These are phyloP conservation scores for Alnus rubra DNA, from an alignment of 306 rosid genomes.

Conservation along the genomic window DNA sequence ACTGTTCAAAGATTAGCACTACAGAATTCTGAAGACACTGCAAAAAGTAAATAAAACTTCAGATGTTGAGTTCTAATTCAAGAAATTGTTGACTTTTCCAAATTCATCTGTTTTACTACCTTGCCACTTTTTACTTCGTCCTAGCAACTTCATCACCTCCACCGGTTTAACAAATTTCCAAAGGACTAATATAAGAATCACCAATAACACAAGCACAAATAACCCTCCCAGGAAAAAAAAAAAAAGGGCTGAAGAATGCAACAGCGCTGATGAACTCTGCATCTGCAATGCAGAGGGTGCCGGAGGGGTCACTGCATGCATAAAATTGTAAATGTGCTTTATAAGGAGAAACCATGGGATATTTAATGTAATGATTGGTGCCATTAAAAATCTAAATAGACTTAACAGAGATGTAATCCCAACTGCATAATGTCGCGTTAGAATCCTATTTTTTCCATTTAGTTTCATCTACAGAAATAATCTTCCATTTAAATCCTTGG, in stretches of 20 bases:
- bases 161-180: slow-evolving; percentile 49
- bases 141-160: slow-evolving; percentile 26
- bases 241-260: slow-evolving; percentile 32
- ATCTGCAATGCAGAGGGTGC: slow-evolving; percentile 11
- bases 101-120: slow-evolving; percentile 42
- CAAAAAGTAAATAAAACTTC: slow-evolving; percentile 9
- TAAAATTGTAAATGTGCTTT: neutral
- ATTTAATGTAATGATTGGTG: too few species aligned
- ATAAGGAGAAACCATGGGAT: too few species aligned
- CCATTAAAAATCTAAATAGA: neutral
- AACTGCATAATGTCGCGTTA: neutral
- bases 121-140: slow-evolving; percentile 30
- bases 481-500: too few species aligned
- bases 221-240: slow-evolving; percentile 75
- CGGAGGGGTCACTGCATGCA: slow-evolving; percentile 36
- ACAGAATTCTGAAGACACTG: slow-evolving; percentile 53
- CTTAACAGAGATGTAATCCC: neutral
- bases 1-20: slow-evolving; percentile 70
- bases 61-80: slow-evolving; percentile 5
- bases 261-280: slow-evolving; percentile 16
- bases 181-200: slow-evolving; percentile 46
- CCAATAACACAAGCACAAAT: slow-evolving; percentile 46
- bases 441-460: neutral
- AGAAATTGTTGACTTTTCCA: neutral
- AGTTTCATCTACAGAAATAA: neutral